Evolutionary conservation across 2,329 filamentous ascomycete species (phyloP), one percentile per base, ranked within the genome.

Genomic region (Bertia moriformis): DNA sequence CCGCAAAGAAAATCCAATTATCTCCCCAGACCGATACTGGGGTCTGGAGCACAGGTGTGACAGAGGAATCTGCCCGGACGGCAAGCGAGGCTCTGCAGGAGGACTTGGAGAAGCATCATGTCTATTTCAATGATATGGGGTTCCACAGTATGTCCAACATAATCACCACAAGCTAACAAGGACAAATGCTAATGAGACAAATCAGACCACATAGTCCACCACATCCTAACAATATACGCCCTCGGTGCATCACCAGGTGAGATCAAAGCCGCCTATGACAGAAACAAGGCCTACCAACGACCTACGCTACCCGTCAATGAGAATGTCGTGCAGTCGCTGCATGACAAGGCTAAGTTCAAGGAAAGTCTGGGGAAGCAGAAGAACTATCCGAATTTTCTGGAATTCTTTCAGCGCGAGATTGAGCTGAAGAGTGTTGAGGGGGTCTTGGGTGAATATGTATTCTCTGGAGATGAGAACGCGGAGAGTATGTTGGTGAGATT

Each of bases 341-440:
- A 35, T 35, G 32, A 35, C 15, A 35, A 12, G 10, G 17, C 10
- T 18, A 7, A 12, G 10, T 35, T 35, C 32, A 13, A 35, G 32
- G 7, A 35, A 15, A 7, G 17, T 18, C 10, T 35, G 15, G 32
- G 32, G 10, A 35, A 17, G 7, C 7, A 35, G 15, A 35, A 35
- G 10, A 30, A 73, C 44, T 79, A 78, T 46, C 53, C 63, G n/a
- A 64, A 73, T 48, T 80, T 66, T 48, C 55, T 79, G 10, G 53
- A 57, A 1, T 78, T 70, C 51, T 80, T 78, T 50, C 59, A 69
- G 41, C 46, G 55, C 2, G 66, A 78, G 48, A 73, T 80, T 22
- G 60, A 67, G 4, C 47, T 51, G 12, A 67, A 67, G 19, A 67
- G 71, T 0, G 69, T 67, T 51, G 57, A 65, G 38, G 47, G 53